A percentile compares a stretch with the other conserved stretches of the same genome.
Evolutionary conservation across 768 basidiomycete species (phyloP).

Genomic region (Chalciporus sphaerocephalus): DNA sequence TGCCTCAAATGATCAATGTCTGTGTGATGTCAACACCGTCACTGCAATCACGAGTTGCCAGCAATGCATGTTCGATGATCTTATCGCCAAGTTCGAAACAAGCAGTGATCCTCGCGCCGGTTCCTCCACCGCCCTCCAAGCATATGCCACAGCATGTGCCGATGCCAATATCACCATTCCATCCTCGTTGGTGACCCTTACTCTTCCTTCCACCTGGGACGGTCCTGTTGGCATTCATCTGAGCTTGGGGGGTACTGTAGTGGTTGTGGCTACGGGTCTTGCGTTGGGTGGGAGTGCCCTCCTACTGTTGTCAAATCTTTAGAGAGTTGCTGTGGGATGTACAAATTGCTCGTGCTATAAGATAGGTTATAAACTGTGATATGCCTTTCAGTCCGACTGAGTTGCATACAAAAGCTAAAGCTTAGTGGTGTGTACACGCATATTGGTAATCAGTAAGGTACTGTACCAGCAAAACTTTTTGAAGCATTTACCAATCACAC

Average conservation of each 20-base stretch:
- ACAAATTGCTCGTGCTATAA: neutral
- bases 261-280: conserved; percentile 41
- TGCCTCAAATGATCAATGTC: conserved; percentile 43
- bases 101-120: conserved; percentile 53
- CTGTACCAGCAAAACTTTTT: too few relatives aligned
- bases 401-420: too few relatives aligned
- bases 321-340: neutral
- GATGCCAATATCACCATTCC: conserved; percentile 37
- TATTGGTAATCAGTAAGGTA: too few relatives aligned
- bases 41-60: conserved; percentile 49
- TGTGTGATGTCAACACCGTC: conserved; percentile 47
- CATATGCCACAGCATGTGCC: conserved; percentile 50
- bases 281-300: conserved; percentile 49
- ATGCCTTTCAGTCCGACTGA: too few relatives aligned
- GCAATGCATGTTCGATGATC: conserved; percentile 59
- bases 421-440: too few relatives aligned
- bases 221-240: conserved; percentile 53
- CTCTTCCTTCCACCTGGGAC: conserved; percentile 52
- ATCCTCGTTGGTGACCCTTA: conserved; percentile 38
- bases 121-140: conserved; percentile 56
- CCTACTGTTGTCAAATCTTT: conserved; percentile 53
- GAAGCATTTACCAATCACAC: too few relatives aligned
- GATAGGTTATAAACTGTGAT: too few relatives aligned
- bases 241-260: conserved; percentile 38
- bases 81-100: conserved; percentile 48